These are phyloP conservation scores for Lolium perenne DNA, from an alignment of 176 grass and related monocot species.

Conservation along the genomic window DNA sequence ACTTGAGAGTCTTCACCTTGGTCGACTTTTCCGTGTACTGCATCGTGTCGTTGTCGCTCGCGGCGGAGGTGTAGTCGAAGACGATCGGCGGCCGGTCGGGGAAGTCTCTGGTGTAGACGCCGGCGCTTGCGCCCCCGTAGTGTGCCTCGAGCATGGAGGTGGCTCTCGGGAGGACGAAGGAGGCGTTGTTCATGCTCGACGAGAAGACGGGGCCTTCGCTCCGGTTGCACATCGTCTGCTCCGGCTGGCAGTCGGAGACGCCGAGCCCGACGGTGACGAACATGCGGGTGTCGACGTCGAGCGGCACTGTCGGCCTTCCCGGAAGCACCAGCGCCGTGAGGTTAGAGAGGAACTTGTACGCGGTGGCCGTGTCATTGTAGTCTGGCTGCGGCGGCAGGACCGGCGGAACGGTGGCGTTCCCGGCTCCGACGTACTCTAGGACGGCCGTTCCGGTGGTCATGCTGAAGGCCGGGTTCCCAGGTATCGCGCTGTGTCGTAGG, in stretches of 20 bases:
- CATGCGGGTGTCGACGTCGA: conserved; percentile 58
- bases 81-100: conserved; percentile 47
- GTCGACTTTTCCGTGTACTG: conserved; percentile 29
- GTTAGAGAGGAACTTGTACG: no score
- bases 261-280: conserved; percentile 62
- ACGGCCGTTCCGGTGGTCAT: conserved; percentile 38
- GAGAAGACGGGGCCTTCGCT: background rate
- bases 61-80: conserved; percentile 58
- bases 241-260: conserved; percentile 27
- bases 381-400: no score
- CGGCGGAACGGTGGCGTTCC: no score
- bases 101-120: conserved; percentile 69
- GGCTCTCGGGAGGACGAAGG: conserved; percentile 46
- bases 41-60: background rate
- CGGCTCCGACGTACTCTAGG: conserved; percentile 38
- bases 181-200: conserved; percentile 76
- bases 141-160: conserved; percentile 56
- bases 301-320: conserved; percentile 38
- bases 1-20: conserved; percentile 54
- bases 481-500: conserved; percentile 36
- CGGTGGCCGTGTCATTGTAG: no score
- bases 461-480: background rate
- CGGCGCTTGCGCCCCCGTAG: background rate
- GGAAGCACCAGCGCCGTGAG: no score
- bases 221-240: conserved; percentile 48